Evolutionary conservation across 495 filamentous ascomycete genomes (phyloP), one percentile per base, ranked within the genome.

Genomic region (Evansstolkia leycettana): DNA sequence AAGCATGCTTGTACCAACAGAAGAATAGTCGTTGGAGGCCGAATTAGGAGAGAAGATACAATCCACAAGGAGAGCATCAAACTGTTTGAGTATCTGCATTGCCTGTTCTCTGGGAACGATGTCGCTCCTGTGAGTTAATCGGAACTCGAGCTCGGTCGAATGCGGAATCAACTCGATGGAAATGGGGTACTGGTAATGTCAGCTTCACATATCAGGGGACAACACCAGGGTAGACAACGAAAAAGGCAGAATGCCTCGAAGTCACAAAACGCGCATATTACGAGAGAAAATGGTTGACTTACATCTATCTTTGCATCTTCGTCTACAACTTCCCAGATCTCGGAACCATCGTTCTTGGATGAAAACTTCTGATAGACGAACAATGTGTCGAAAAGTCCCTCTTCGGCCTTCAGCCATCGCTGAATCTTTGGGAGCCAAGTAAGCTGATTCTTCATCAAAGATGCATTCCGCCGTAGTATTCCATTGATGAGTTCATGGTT

Each of bases 301-400:
- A 70, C 60, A 51, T 79, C 73, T 26, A 72, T 67, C 10, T 56
- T 66, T 33, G 73, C 70, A 37, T 66, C 58, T 38, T 78, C 77
- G 31, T 68, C 56, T 11, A 67, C 39, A 7, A 72, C 36, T 17
- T 66, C 50, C 73, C 73, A 78, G 1, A 38, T 29, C 2, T 36
- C 12, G 7, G 20, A 1, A 3, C 53, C 46, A 2, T 41, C 23
- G 5, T 26, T 25, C 0, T 33, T 34, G 0, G 38, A 49, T 30
- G 36, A 39, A 33, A 65, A 38, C 40, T 83, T 86, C 46, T 88
- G 85, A 48, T 83, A 89, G 0, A 77, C 76, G 48, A 92, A 75
- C 18, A 92, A 55, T 0, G 82, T 82, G 52, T 92, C 84, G 44
- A 92, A 88, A 2, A 85, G 64, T 9, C 62, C 59, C 14, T 68